Base-by-base conservation (phyloP, 306 rosid genomes). In the Sechiopsis laciniata region DNA sequence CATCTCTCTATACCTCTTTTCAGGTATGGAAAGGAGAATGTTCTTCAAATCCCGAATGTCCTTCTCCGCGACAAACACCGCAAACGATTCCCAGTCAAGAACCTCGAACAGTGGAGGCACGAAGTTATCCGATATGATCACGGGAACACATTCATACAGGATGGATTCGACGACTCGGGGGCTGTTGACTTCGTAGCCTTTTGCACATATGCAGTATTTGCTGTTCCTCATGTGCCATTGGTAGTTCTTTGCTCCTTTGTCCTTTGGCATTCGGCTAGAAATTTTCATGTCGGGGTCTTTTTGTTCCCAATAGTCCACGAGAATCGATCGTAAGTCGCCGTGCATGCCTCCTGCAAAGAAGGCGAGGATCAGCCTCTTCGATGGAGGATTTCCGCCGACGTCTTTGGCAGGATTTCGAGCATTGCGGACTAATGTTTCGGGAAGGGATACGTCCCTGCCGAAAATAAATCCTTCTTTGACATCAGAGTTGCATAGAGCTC, bases 401-500 rank as follows among this genome's bases (percentile, higher is more conserved):
- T 84, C 84, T 81, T 86, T 76, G 0, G 82, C 79, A 75, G 95
- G 96, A 68, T 95, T 85, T 67, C 83, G 79, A n/a, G 80, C 52
- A 55, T 83, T 68, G 29, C 56, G 81, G 55, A 95, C 72, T 5
- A 79, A 85, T 12, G 99, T 95, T 85, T 91, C 99, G 2, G 99
- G 91, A 78, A 95, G 99, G 73, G 99, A 89, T 42, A 81, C 85
- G 51, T 95, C 99, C 82, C 84, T 95, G 63, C 99, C 99, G 81
- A 81, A 91, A 94, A 55, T 95, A 80, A 91, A 95, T 40, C 97
- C 96, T 77, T 89, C 95, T 76, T 84, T 88, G 55, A 83, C 67
- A 81, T 95, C 99, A 48, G 97, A 87, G 48, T 95, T 95, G 88
- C 99, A 95, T 14, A 95, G 92, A 57, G 97, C 91, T 82, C 99